Evolutionary conservation across 208 protist genomes (phyloP).

Genomic region (Angomonas ambiguus): DNA sequence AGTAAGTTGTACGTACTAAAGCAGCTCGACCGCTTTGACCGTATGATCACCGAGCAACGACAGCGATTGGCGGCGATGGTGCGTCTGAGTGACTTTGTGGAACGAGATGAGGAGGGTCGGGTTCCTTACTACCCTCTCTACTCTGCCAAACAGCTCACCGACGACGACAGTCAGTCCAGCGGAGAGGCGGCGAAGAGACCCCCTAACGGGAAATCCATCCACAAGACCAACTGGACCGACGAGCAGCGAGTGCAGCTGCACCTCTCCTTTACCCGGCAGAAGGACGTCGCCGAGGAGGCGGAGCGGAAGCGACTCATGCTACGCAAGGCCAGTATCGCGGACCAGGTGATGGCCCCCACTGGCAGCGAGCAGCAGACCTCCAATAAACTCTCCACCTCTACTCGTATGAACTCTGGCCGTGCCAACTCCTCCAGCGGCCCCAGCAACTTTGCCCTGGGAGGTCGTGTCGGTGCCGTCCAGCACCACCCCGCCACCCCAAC

Average conservation of each 20-base stretch:
- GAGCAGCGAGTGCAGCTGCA: constrained; percentile 87
- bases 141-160: constrained; percentile 12
- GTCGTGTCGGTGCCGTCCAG: constrained; percentile 66
- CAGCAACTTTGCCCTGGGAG: constrained; percentile 74
- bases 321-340: constrained; percentile 21
- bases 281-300: constrained; percentile 52
- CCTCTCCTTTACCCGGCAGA: constrained; percentile 79
- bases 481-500: constrained; percentile 62
- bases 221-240: constrained; percentile 68
- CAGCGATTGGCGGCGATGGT: constrained; percentile 56
- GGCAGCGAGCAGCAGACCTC: constrained; percentile 6
- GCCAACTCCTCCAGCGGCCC: neutral
- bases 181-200: constrained; percentile 15
- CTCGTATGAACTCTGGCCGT: neutral
- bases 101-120: constrained; percentile 62
- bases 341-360: constrained; percentile 17
- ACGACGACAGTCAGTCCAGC: constrained; percentile 9
- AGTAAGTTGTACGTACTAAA: constrained; percentile 69
- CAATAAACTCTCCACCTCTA: neutral
- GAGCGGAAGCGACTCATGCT: constrained; percentile 46
- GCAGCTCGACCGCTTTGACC: constrained; percentile 72
- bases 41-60: constrained; percentile 74
- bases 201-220: constrained; percentile 17
- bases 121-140: constrained; percentile 49
- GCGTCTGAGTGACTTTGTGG: constrained; percentile 70